Conservation (phyloP, 2,329 filamentous ascomycete genomes). For the Metarhizium rileyi region DNA sequence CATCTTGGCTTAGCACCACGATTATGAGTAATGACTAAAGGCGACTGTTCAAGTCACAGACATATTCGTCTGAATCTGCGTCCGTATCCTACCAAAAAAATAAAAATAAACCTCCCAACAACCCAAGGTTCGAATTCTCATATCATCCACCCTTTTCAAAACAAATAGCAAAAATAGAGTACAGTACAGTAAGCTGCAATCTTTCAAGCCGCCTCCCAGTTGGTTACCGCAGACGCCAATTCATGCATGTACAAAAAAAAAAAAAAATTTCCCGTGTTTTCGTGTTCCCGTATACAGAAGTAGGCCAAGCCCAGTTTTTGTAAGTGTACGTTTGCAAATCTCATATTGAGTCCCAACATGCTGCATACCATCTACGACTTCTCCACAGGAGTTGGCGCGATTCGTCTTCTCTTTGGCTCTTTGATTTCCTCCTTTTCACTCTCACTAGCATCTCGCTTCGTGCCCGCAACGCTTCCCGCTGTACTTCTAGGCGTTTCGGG, state of each 20-base stretch:
- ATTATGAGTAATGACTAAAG: background rate
- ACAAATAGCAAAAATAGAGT: background rate
- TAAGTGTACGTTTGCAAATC: background rate
- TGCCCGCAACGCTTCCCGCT: conserved; percentile 25
- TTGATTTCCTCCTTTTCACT: conserved; percentile 42
- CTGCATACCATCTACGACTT: background rate
- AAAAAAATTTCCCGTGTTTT: conserved; percentile 5
- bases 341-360: background rate
- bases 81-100: background rate
- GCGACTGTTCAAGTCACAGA: too few relatives aligned
- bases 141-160: background rate
- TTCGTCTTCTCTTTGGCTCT: conserved; percentile 57
- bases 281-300: background rate
- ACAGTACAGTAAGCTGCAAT: background rate
- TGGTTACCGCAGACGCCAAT: conserved; percentile 18
- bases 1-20: background rate
- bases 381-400: conserved; percentile 55
- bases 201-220: conserved; percentile 4
- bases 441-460: conserved; percentile 49
- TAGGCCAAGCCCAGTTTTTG: background rate
- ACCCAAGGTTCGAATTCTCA: background rate
- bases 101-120: background rate
- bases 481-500: conserved; percentile 67
- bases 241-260: conserved; percentile 17
- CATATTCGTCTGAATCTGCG: background rate